Percentiles rank a stretch among this genome's conserved stretches.
These are phyloP conservation scores for Adiantum capillusveneris DNA, from an alignment of 75 land plant genomes.

Conservation along the genomic window DNA sequence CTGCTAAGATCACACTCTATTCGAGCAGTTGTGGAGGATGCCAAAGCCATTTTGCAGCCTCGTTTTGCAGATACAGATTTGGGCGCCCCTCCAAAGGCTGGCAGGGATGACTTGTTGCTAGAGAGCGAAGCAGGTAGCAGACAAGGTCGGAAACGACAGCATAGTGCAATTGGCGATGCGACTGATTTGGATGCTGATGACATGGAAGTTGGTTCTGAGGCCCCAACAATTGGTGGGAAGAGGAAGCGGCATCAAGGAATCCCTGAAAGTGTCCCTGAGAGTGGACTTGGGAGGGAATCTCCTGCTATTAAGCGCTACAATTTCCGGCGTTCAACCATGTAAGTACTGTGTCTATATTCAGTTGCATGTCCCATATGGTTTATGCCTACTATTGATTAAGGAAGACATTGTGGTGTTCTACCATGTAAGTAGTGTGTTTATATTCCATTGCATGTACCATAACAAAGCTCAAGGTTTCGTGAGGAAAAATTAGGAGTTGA, in stretches of 20 bases:
- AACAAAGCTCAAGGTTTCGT: too few relatives aligned
- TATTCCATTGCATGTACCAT: too few relatives aligned
- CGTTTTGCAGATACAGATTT: neutral
- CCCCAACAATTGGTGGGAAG: neutral
- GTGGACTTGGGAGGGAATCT: neutral
- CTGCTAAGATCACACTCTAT: slow-evolving; percentile 50
- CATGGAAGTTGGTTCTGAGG: slow-evolving; percentile 1
- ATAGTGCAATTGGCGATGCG: neutral
- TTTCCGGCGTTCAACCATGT: neutral
- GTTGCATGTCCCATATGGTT: too few relatives aligned
- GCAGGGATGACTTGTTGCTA: too few relatives aligned
- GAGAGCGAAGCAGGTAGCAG: too few relatives aligned
- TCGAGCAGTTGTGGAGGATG: slow-evolving; percentile 60
- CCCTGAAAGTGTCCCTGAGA: neutral
- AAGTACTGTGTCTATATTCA: too few relatives aligned
- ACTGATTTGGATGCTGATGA: neutral
- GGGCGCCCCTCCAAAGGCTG: too few relatives aligned
- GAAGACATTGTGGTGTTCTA: too few relatives aligned
- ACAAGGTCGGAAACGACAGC: too few relatives aligned
- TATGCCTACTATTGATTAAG: too few relatives aligned
- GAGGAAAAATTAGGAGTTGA: too few relatives aligned
- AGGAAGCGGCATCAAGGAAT: neutral
- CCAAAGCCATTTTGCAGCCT: slow-evolving; percentile 32
- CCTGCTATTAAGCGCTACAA: slow-evolving; percentile 1
- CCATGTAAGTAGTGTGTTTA: too few relatives aligned